Evolutionary conservation across 768 basidiomycete species (phyloP), one percentile per base, ranked within the genome.

Genomic region (Suillus cothurnatus): DNA sequence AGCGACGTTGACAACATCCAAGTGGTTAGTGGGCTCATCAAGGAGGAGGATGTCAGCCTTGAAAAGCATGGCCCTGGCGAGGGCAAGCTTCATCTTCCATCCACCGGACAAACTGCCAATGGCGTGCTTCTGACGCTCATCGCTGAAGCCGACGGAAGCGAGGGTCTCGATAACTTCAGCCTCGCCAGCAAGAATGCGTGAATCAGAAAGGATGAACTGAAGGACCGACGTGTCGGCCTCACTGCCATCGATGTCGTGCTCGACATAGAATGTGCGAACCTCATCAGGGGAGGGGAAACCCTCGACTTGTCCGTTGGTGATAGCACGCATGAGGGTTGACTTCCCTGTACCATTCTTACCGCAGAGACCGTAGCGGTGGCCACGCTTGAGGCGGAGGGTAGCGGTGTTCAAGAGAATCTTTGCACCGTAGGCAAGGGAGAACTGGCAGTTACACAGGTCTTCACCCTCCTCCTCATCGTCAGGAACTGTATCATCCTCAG

Each of bases 51-150:
- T 98, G 74, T 98, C 96, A 68, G 96, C 96, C 83, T 92, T 93
- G 92, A 98, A 98, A 53, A 98, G 85, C 89, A 98, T 97, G 59
- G 96, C 96, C 67, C 96, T 88, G 65, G 96, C 96, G 67, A 98
- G 88, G 47, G 96, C 96, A 68, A 98, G 90, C 87, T 97, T 98
- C 96, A 98, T 98, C 87, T 98, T 98, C 96, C 96, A 97, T 84
- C 96, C 96, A 87, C 96, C 96, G 52, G 96, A 98, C 47, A 98
- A 83, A 65, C 88, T 88, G 69, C 95, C 94, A 69, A 97, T 97
- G 47, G 94, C 80, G 67, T 92, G 85, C 69, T 80, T 82, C 81
- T 97, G 96, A 69, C 95, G 90, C 72, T 89, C 92, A 67, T 90
- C 92, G 68, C 81, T 87, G 87, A 98, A 98, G 68, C 96, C 96